Base-by-base conservation (phyloP, 2,329 filamentous ascomycete species). In the Pestalotiopsis sp. region DNA sequence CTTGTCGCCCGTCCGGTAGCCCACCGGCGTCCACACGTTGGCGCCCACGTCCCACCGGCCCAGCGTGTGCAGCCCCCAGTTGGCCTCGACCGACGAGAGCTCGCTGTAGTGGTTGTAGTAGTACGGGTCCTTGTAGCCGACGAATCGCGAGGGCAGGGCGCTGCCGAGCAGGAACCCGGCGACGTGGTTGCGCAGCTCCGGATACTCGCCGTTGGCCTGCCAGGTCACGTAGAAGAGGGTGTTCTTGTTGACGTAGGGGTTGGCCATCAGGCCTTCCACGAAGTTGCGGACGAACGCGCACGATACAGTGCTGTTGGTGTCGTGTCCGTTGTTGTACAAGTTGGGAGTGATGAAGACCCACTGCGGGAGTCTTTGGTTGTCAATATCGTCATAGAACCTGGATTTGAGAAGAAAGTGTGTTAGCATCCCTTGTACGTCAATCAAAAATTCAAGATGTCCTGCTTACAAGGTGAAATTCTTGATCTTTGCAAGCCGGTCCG, bases 191-290 rank as follows among this genome's bases (percentile, higher is more conserved):
- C 57, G 57, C 73, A 87, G 86, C 27, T 83, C 80, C 7, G 83
- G 79, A 79, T 94, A 94, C 9, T 87, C 89, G 73, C 91, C 87
- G 77, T 90, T 92, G 81, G 95, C 93, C 72, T 96, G 93, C 75
- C 93, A 96, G 9, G 90, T 95, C 69, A 96, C 79, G 7, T 95
- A 82, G 9, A 96, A 86, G 1, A 96, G 85, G 0, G 92, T 94
- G 75, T 92, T 88, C 60, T 92, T 82, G 88, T 91, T 92, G 80
- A 96, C 95, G 73, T 91, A 87, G 61, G 82, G 79, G 81, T 95
- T 86, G 41, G 85, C 78, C 7, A 95, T 84, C 11, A 96, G 88
- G 0, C 92, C 92, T 67, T 88, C 85, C 1, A 96, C 80, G 81
- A 94, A 95, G 60, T 76, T 81, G 56, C 88, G 86, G 14, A 88